These are phyloP conservation scores for Phtheirospermum japonicum DNA, from an alignment of 257 asterid species.

Conservation along the genomic window DNA sequence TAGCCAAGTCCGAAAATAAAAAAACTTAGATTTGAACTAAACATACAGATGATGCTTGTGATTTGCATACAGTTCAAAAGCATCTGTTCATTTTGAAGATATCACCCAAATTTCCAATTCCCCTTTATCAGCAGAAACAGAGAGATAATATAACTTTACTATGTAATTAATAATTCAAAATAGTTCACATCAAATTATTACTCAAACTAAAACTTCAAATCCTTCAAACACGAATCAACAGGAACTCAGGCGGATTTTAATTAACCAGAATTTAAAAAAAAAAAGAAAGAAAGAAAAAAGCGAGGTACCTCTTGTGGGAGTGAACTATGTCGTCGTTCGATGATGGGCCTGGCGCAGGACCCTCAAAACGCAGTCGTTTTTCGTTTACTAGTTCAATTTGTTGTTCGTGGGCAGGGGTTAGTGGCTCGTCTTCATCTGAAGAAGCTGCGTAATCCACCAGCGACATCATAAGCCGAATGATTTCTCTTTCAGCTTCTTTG, in stretches of 20 bases:
- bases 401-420: conserved; percentile 27
- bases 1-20: not conserved
- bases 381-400: conserved; percentile 13
- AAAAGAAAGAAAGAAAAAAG: not conserved
- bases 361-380: conserved; percentile 31
- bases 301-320: conserved; percentile 29
- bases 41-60: not conserved
- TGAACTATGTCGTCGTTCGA: conserved; percentile 17
- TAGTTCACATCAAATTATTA: not conserved
- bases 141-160: no score
- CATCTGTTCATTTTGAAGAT: not conserved
- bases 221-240: not conserved
- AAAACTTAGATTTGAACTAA: no score
- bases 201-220: not conserved
- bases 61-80: conserved; percentile 8
- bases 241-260: not conserved
- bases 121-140: no score
- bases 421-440: conserved; percentile 53
- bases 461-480: conserved; percentile 43
- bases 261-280: not conserved
- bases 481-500: not conserved
- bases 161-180: not conserved
- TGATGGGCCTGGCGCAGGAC: conserved; percentile 25
- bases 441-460: conserved; percentile 82
- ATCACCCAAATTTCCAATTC: not conserved